Base-by-base conservation (phyloP, 225 moss, liverwort and hornwort genomes). In the Sphagnum tenellum region DNA sequence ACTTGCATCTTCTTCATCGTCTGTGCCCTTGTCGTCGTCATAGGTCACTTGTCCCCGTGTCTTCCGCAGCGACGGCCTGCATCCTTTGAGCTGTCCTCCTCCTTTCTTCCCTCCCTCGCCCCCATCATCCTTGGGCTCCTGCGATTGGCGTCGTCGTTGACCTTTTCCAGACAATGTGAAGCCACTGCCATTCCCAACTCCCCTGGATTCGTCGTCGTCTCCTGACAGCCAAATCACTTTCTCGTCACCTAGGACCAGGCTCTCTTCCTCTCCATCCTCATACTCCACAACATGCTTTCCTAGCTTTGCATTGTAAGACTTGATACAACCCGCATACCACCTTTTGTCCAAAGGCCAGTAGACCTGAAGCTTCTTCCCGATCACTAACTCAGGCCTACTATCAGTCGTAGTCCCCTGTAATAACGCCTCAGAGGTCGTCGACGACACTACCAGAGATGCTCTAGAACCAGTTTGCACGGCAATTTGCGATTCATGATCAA, bases 271-370 rank as follows among this genome's bases (percentile, higher is more conserved):
- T 4, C 89, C 94, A 11, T 95, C 94, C 45, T 91, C 91, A 52
- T 89, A 95, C 1, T 74, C 55, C 56, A 95, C 84, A 3, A 75
- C 48, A 64, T 88, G 74, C 56, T 71, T 83, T 44, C 69, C 82
- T 44, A 65, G 77, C 2, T 57, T 76, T 56, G 77, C 65, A 64
- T 88, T 71, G 59, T 77, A 88, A 1, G 72, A 70, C 72, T 73
- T 78, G 45, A 95, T 78, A n/a, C 66, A 68, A 61, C 94, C 94
- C 7, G 77, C 62, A 57, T 95, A 95, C 94, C 91, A 95, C n/a
- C 83, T 84, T 48, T 86, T 89, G 71, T 95, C 94, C 44, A 91
- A 55, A 6, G 89, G 91, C 94, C 94, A 95, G 58, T 83, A 95
- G 44, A 95, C 87, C 73, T 77, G 84, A 68, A 95, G 72, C 60